phyloP scores from a whole-genome alignment of 1,139 yeast species.

The Williopsis jadinii region DNA sequence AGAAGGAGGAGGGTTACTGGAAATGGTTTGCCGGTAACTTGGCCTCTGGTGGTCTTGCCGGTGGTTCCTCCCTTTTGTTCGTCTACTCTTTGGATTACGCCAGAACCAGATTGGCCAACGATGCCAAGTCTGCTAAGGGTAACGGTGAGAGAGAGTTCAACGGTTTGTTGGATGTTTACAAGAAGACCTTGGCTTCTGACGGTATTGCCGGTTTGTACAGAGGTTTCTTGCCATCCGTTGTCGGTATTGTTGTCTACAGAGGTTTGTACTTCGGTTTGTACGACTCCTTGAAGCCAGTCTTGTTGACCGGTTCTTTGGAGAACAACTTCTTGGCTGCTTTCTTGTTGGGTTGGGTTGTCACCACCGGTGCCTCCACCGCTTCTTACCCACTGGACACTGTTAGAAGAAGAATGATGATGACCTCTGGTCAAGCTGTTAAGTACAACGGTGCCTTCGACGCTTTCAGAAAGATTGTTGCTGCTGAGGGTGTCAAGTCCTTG shows the following conservation, averaged over 20 bases:
- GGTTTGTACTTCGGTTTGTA: slow-evolving; percentile 79
- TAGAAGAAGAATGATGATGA: slow-evolving; percentile 88
- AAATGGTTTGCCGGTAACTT: slow-evolving; percentile 73
- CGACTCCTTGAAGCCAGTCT: slow-evolving; percentile 73
- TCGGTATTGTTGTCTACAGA: slow-evolving; percentile 77
- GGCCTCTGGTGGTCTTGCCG: slow-evolving; percentile 81
- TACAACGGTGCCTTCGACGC: slow-evolving; percentile 73
- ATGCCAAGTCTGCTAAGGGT: slow-evolving; percentile 64
- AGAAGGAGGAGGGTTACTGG: slow-evolving; percentile 62
- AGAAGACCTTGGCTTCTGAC: slow-evolving; percentile 67
- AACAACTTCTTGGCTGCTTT: slow-evolving; percentile 69
- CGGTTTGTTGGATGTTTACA: slow-evolving; percentile 73
- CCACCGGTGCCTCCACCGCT: slow-evolving; percentile 74
- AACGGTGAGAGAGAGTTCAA: slow-evolving; percentile 70
- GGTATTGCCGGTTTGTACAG: slow-evolving; percentile 80
- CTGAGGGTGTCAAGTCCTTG: slow-evolving; percentile 65
- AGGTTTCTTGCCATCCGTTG: slow-evolving; percentile 79
- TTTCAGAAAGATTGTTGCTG: slow-evolving; percentile 60
- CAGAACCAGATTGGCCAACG: slow-evolving; percentile 80
- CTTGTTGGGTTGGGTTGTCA: slow-evolving; percentile 73
- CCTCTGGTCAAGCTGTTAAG: slow-evolving; percentile 75
- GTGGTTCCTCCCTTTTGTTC: slow-evolving; percentile 68
- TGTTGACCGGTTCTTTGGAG: slow-evolving; percentile 64
- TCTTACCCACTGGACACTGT: slow-evolving; percentile 79
- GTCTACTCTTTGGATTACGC: slow-evolving; percentile 81